phyloP scores from a whole-genome alignment of 2,329 filamentous ascomycete species.

The Ascochyta koolunga region DNA sequence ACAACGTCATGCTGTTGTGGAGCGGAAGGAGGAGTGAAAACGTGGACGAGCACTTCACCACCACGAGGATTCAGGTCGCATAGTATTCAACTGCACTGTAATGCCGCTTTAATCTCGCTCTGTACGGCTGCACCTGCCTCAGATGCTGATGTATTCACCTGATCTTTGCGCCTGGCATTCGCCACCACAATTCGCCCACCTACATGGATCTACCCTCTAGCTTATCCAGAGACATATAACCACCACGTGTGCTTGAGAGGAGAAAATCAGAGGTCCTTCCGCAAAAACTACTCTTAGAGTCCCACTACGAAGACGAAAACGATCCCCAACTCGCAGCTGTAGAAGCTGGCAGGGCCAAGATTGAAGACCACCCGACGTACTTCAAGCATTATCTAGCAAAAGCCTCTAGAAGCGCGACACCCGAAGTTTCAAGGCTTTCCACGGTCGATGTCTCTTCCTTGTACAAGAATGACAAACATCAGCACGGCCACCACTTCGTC shows the following conservation, averaged over 20 bases:
- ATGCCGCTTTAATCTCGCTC: neutral
- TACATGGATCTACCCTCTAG: conserved; percentile 25
- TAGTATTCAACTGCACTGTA: neutral
- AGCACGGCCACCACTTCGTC: conserved; percentile 62
- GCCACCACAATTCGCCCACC: neutral
- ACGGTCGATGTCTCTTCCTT: conserved; percentile 53
- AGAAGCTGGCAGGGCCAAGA: conserved; percentile 57
- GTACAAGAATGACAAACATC: conserved; percentile 56
- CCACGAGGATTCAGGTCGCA: neutral
- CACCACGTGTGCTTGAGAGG: conserved; percentile 26
- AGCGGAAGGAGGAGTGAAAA: neutral
- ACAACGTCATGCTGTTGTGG: neutral
- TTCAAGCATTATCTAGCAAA: conserved; percentile 53
- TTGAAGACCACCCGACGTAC: conserved; percentile 57
- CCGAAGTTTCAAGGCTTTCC: conserved; percentile 42
- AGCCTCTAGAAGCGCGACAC: conserved; percentile 28
- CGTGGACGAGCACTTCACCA: neutral
- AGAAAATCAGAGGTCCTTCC: conserved; percentile 1
- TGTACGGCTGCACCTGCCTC: neutral
- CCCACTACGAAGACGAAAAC: neutral
- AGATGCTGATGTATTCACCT: neutral
- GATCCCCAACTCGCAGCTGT: conserved; percentile 51
- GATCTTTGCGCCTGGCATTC: neutral
- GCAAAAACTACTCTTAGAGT: neutral
- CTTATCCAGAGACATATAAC: conserved; percentile 32